These are phyloP conservation scores for Pichia sp. DNA, from an alignment of 1,139 yeast genomes.

Conservation along the genomic window DNA sequence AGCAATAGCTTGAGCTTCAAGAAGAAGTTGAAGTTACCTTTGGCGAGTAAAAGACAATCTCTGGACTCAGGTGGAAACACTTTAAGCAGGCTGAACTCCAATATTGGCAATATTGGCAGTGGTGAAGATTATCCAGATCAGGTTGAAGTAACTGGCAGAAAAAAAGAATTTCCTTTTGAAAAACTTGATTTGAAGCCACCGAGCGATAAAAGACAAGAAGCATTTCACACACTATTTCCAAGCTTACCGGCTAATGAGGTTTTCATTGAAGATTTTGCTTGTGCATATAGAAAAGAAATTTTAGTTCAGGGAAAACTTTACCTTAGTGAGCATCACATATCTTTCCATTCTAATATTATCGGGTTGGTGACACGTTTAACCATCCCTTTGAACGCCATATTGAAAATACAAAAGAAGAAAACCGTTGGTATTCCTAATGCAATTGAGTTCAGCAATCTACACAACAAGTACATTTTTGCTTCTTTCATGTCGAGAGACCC, in stretches of 20 bases:
- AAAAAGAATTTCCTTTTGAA: constrained; percentile 16
- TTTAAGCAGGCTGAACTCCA: constrained; percentile 1
- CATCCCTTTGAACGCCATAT: constrained; percentile 66
- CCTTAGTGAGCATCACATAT: constrained; percentile 53
- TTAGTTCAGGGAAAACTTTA: constrained; percentile 69
- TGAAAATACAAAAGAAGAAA: constrained; percentile 64
- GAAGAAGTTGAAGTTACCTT: constrained; percentile 14
- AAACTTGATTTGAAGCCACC: constrained; percentile 25
- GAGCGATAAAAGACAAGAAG: constrained; percentile 47
- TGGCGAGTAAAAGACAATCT: constrained; percentile 7
- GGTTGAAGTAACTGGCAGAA: constrained; percentile 1
- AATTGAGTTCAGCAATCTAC: constrained; percentile 63
- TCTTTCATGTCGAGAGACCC: constrained; percentile 66
- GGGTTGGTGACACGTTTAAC: constrained; percentile 68
- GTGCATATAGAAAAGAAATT: constrained; percentile 67
- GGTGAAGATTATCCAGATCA: not conserved
- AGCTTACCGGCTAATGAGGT: constrained; percentile 49
- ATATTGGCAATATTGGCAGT: not conserved
- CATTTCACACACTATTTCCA: constrained; percentile 60
- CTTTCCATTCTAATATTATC: constrained; percentile 68
- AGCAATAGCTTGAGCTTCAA: constrained; percentile 13
- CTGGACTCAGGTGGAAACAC: constrained; percentile 1
- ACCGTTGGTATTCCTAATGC: constrained; percentile 78
- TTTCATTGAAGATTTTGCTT: constrained; percentile 60
- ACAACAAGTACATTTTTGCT: constrained; percentile 68